phyloP scores from a whole-genome alignment of 345 rosid genomes.

The Hibiscus trionum region DNA sequence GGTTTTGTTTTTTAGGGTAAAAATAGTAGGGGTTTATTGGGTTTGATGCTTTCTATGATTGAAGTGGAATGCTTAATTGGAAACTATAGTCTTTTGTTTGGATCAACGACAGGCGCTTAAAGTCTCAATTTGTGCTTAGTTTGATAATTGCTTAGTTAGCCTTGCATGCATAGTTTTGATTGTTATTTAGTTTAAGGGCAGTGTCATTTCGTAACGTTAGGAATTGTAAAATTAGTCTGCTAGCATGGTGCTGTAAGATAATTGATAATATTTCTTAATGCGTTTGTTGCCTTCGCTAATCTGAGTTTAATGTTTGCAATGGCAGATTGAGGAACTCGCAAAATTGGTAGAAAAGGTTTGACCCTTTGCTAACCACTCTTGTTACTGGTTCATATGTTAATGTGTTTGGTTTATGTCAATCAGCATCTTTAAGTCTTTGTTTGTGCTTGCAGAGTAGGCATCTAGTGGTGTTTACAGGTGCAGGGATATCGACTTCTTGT shows the following conservation, averaged over 20 bases:
- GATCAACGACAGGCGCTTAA: not conserved
- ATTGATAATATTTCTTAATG: conserved; percentile 3
- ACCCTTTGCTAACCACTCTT: not conserved
- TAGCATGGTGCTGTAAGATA: not conserved
- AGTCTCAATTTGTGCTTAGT: no score
- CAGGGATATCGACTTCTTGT: conserved; percentile 96
- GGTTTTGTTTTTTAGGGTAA: conserved; percentile 1
- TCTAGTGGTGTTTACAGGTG: conserved; percentile 95
- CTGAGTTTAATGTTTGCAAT: conserved; percentile 2
- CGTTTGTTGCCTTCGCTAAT: conserved; percentile 5
- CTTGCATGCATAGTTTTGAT: not conserved
- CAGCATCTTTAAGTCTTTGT: conserved; percentile 23
- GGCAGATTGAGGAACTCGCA: conserved; percentile 62
- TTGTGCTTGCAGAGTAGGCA: conserved; percentile 89
- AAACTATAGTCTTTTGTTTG: not conserved
- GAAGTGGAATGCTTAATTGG: not conserved
- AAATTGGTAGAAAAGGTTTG: conserved; percentile 52
- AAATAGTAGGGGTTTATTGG: not conserved
- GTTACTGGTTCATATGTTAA: not conserved
- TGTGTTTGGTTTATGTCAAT: not conserved
- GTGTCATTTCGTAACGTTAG: not conserved
- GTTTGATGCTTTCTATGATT: conserved; percentile 3
- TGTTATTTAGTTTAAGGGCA: conserved; percentile 11
- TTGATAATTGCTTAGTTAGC: not conserved
- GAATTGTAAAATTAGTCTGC: not conserved